Conservation (phyloP, 2,329 filamentous ascomycete genomes). For the Calonectria honghensis region DNA sequence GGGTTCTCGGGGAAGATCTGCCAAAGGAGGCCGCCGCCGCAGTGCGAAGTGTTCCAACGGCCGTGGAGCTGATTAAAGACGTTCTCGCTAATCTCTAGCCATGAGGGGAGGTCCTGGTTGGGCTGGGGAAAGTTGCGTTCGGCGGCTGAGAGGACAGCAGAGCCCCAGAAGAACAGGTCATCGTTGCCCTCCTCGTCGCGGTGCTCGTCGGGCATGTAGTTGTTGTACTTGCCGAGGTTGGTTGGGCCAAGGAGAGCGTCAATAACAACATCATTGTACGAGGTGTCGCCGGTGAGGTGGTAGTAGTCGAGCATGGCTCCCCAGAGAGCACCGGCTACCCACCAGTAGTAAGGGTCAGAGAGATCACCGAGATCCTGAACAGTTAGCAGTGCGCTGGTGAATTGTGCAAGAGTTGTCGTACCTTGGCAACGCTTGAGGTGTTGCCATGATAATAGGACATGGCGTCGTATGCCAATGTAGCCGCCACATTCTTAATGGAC, state of each 20-base stretch:
- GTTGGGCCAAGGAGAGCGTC: constrained; percentile 74
- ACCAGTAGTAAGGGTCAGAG: constrained; percentile 81
- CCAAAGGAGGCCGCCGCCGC: constrained; percentile 85
- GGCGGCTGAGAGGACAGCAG: constrained; percentile 79
- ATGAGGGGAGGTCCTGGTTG: constrained; percentile 73
- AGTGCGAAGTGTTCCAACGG: constrained; percentile 82
- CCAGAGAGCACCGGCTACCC: constrained; percentile 79
- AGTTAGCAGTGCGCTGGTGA: constrained; percentile 29
- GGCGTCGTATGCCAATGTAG: constrained; percentile 75
- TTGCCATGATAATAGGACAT: constrained; percentile 81
- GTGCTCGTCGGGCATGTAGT: constrained; percentile 77
- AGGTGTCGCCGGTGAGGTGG: constrained; percentile 77
- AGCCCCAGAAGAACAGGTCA: constrained; percentile 84
- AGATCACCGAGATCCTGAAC: constrained; percentile 75
- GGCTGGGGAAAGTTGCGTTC: constrained; percentile 81
- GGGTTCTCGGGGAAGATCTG: constrained; percentile 86
- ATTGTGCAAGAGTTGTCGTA: constrained; percentile 51
- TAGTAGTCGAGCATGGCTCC: constrained; percentile 83
- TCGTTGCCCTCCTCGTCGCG: constrained; percentile 81
- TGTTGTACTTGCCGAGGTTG: constrained; percentile 73
- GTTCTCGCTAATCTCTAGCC: constrained; percentile 80
- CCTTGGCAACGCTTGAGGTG: constrained; percentile 68
- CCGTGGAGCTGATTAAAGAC: constrained; percentile 82
- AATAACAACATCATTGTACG: constrained; percentile 76
- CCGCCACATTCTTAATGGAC: constrained; percentile 77